Evolutionary conservation across 495 filamentous ascomycete species (phyloP), one percentile per base, ranked within the genome.

Genomic region (Clohesyomyces aquaticus): DNA sequence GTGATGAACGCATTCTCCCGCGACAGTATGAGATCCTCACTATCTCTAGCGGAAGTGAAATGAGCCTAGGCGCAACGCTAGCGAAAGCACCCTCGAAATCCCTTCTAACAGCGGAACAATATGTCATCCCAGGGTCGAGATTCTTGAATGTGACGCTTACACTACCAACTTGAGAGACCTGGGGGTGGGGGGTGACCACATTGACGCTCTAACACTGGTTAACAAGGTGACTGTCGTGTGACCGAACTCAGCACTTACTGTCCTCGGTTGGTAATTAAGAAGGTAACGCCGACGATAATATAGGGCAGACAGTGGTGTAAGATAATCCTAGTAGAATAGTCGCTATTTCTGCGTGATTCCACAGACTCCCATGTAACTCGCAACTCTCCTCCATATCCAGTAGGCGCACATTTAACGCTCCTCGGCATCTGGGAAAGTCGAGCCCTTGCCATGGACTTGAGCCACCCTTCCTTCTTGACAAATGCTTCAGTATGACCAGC

Each of bases 31-130:
- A n/a, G n/a, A n/a, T n/a, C n/a, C n/a, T n/a, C n/a, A n/a, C n/a
- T n/a, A n/a, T n/a, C n/a, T n/a, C n/a, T n/a, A n/a, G n/a, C n/a
- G n/a, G n/a, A n/a, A n/a, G n/a, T n/a, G n/a, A n/a, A n/a, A n/a
- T n/a, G n/a, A n/a, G n/a, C n/a, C n/a, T 9, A 11, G 45, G 45
- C 9, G 8, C 10, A 11, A 11, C 18, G 45, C 45, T 19, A 47
- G 22, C 12, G 45, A 47, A 47, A 47, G 45, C 9, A 6, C 45
- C 45, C 9, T 47, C 45, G 10, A 47, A 21, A 47, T 47, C 45
- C 18, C 45, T 47, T 21, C 11, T 8, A 11, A 47, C 45, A 6
- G 8, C 6, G 6, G 45, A 6, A 19, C 6, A 11, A 19, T 47
- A 47, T 19, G 6, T 21, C 45, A 11, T 47, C 8, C 6, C 18